Percentiles rank a stretch among this genome's conserved stretches.
Evolutionary conservation across 2,329 filamentous ascomycete species (phyloP).

Genomic region (Hypoxylon sp.): DNA sequence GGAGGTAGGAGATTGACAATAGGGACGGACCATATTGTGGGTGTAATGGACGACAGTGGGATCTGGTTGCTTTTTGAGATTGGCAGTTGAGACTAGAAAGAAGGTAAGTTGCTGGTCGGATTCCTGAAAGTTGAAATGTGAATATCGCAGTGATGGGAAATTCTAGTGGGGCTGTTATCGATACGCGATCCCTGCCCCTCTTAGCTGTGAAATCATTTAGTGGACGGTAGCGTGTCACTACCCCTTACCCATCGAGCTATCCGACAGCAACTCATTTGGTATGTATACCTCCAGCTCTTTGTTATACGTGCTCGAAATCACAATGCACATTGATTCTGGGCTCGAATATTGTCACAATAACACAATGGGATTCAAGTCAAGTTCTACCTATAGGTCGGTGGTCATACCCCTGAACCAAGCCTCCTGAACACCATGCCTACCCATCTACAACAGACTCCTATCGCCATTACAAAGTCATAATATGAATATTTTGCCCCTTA

Average conservation of each 20-base stretch:
- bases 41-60: not conserved
- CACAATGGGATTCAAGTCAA: conserved; percentile 19
- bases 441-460: conserved; percentile 27
- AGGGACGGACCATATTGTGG: conserved; percentile 28
- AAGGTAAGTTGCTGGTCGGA: conserved; percentile 11
- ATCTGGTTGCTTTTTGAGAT: not conserved
- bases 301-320: not conserved
- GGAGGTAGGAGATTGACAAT: not conserved
- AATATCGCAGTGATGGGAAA: conserved; percentile 20
- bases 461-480: conserved; percentile 16
- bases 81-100: not conserved
- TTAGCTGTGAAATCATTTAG: not conserved
- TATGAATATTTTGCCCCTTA: conserved; percentile 11
- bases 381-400: conserved; percentile 12
- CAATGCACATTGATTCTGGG: not conserved
- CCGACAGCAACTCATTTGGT: not conserved
- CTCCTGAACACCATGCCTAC: conserved; percentile 28
- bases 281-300: too few species aligned
- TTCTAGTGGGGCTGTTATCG: conserved; percentile 28
- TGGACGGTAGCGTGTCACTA: not conserved
- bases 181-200: conserved; percentile 2
- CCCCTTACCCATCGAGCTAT: not conserved
- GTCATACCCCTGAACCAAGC: conserved; percentile 9
- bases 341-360: not conserved
- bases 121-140: conserved; percentile 4